These are phyloP conservation scores for Platanthera guangdongensis DNA, from an alignment of 106 monocot species.

Conservation along the genomic window DNA sequence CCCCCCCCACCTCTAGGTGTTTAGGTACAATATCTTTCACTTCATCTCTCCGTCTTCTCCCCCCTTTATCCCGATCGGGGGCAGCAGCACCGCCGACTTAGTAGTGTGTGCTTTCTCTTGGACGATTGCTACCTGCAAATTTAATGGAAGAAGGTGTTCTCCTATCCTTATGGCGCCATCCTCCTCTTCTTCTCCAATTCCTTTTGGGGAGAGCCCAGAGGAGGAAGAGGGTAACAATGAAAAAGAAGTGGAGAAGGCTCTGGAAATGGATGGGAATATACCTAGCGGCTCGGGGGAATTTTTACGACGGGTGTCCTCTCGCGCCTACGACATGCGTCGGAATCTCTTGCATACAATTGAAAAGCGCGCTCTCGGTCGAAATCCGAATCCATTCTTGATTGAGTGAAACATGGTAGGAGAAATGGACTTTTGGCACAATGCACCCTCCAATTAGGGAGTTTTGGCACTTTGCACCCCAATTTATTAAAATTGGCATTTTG, in stretches of 20 bases:
- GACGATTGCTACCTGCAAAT: background rate
- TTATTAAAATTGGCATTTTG: too few relatives aligned
- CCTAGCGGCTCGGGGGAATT: constrained; percentile 72
- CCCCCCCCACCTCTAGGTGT: too few relatives aligned
- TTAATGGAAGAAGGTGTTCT: constrained; percentile 1
- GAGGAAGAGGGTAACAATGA: constrained; percentile 12
- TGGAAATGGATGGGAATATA: constrained; percentile 84
- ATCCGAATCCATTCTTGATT: too few relatives aligned
- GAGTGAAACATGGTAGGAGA: too few relatives aligned
- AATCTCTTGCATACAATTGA: constrained; percentile 69
- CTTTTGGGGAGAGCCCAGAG: constrained; percentile 10
- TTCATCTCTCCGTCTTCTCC: background rate
- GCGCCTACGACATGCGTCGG: constrained; percentile 81
- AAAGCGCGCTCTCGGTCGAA: too few relatives aligned
- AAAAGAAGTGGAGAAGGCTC: constrained; percentile 42
- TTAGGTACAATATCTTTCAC: too few relatives aligned
- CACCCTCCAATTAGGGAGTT: too few relatives aligned
- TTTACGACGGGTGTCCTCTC: constrained; percentile 69
- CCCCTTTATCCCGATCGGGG: background rate
- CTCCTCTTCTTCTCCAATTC: constrained; percentile 10
- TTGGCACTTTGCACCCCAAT: too few relatives aligned
- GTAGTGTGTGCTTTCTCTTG: background rate
- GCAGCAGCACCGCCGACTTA: background rate
- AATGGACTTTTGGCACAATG: too few relatives aligned
- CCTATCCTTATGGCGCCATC: constrained; percentile 2